Percentiles rank a stretch among this genome's conserved stretches.
Evolutionary conservation across 2,329 filamentous ascomycete species (phyloP).

Genomic region (Zymoseptoria pseudotritici): DNA sequence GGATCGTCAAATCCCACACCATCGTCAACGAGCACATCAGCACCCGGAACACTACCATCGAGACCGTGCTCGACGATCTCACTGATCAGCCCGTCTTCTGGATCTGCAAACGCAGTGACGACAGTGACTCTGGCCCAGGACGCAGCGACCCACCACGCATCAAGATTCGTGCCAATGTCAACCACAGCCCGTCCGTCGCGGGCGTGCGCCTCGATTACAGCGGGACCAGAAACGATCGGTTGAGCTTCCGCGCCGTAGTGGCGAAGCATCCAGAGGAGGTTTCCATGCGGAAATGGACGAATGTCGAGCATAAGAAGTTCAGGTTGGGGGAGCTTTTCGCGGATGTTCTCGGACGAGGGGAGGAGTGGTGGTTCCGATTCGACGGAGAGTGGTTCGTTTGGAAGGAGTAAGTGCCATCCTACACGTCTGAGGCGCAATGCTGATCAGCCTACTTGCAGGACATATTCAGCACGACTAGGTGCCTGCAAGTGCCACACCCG

Average conservation of each 20-base stretch:
- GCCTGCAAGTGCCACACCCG: neutral
- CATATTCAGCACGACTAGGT: neutral
- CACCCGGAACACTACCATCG: neutral
- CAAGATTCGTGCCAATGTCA: neutral
- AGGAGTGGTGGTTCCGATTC: neutral
- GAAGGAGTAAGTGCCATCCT: neutral
- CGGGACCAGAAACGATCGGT: neutral
- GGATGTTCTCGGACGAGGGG: too few species aligned
- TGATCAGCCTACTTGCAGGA: neutral
- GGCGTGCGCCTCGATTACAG: neutral
- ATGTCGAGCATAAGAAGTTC: neutral
- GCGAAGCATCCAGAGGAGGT: neutral
- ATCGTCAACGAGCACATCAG: neutral
- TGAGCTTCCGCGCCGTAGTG: neutral
- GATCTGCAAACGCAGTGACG: neutral
- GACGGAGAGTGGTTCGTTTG: neutral
- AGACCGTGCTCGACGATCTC: neutral
- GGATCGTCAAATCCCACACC: neutral
- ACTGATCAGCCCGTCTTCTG: neutral
- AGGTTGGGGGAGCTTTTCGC: too few species aligned
- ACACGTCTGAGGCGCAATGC: too few species aligned
- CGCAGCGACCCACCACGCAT: neutral
- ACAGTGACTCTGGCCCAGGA: neutral
- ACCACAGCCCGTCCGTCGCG: neutral
- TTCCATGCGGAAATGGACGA: neutral